Evolutionary conservation across 176 grass and related monocot genomes (phyloP), one percentile per base, ranked within the genome.

Genomic region (Musa acuminata): DNA sequence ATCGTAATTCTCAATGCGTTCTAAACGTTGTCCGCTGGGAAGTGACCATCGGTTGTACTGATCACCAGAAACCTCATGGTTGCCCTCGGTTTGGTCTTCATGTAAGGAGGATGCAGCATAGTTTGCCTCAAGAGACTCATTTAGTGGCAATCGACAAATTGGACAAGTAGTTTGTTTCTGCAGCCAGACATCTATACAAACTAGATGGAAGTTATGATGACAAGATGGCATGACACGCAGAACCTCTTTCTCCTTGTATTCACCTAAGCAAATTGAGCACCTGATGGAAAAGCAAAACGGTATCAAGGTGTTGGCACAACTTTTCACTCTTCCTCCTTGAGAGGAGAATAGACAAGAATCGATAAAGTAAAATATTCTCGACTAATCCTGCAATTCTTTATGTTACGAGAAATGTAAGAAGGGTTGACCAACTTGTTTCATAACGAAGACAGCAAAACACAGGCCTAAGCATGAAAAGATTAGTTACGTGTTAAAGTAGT

Each of bases 241-340:
- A 57, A 89, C 87, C 69, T 97, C 87, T 85, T 82, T 93, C 69
- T 97, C 94, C 70, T 74, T 77, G 78, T 97, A 97, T 78, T 97
- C 94, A 25, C 94, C 87, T 79, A 97, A 90, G 79, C 94, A 97
- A 80, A 97, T 97, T 29, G 94, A 91, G 73, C 94, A 97, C 84
- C 94, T 97, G 75, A 20, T 21, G 29, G 29, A 35, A 48, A 75
- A 71, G 43, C 67, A 82, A 81, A 80, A 22, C 22, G 10, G 4
- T 5, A 25, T 72, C 13, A 53, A 24, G 11, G 20, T 4, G 7
- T 57, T 16, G 54, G 54, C 29, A 35, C 29, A 4, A 5, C 29
- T 35, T 35, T 35, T 35, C 29, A 35, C 3, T 4, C 29, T 35
- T 35, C 29, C 29, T 35, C 7, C 9, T 64, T 21, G 9, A 8